Evolutionary conservation across 106 monocot species (phyloP).

Genomic region (Dendrobium huoshanense): DNA sequence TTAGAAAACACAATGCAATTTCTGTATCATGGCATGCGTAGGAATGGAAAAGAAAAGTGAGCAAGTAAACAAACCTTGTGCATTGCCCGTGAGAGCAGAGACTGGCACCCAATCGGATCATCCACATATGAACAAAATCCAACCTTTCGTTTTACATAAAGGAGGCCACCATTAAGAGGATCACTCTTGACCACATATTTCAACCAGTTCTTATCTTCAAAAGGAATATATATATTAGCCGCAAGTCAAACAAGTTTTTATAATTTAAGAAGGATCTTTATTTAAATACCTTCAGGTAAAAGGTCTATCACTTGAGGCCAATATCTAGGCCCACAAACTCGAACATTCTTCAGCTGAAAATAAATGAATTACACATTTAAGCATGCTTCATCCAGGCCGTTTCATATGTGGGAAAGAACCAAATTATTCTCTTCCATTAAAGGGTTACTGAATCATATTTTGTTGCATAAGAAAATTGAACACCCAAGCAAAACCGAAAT

Average conservation of each 20-base stretch:
- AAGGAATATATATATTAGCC: neutral
- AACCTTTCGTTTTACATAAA: constrained; percentile 92
- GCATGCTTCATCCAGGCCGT: neutral
- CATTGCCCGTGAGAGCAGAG: constrained; percentile 83
- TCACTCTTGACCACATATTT: constrained; percentile 57
- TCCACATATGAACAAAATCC: constrained; percentile 92
- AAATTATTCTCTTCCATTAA: neutral
- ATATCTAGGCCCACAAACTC: constrained; percentile 95
- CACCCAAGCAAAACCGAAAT: neutral
- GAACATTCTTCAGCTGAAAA: constrained; percentile 71
- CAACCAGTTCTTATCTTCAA: constrained; percentile 77
- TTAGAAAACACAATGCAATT: neutral
- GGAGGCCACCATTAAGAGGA: constrained; percentile 75
- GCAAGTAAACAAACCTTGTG: constrained; percentile 49
- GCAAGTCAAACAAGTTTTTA: neutral
- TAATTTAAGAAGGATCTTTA: neutral
- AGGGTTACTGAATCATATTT: neutral
- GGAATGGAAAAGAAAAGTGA: neutral
- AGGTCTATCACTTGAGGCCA: constrained; percentile 84
- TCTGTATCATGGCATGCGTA: neutral
- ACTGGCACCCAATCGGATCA: constrained; percentile 93
- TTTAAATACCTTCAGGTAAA: constrained; percentile 62
- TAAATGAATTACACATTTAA: neutral
- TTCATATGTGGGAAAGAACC: neutral
- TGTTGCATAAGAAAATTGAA: neutral